These are phyloP conservation scores for Cladosporium phlei DNA, from an alignment of 2,329 filamentous ascomycete genomes.

Conservation along the genomic window DNA sequence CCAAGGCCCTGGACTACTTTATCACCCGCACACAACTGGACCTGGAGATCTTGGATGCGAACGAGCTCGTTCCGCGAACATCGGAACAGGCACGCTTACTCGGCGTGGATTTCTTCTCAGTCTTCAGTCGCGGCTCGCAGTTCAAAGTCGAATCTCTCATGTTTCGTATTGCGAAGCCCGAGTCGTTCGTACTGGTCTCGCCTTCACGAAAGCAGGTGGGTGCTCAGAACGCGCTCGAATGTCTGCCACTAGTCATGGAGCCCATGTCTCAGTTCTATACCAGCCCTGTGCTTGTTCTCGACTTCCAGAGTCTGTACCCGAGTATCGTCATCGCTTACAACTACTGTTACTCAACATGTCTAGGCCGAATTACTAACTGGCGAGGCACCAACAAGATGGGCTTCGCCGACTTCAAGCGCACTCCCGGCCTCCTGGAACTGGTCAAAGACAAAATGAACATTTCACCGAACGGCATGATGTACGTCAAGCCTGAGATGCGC, in stretches of 20 bases:
- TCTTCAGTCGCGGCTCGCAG: conserved; percentile 90
- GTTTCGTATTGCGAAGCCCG: conserved; percentile 96
- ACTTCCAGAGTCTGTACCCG: conserved; percentile 94
- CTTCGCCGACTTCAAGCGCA: conserved; percentile 78
- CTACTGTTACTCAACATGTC: conserved; percentile 95
- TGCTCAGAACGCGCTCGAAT: conserved; percentile 89
- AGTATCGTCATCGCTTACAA: conserved; percentile 99
- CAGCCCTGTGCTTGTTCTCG: conserved; percentile 81
- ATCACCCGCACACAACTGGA: conserved; percentile 70
- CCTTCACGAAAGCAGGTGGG: conserved; percentile 90
- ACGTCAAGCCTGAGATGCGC: conserved; percentile 75
- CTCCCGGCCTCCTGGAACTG: conserved; percentile 68
- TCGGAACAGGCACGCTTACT: conserved; percentile 91
- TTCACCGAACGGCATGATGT: conserved; percentile 95
- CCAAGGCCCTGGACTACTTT: conserved; percentile 75
- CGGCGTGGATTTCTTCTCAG: conserved; percentile 94
- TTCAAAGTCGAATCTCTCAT: conserved; percentile 99
- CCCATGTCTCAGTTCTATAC: conserved; percentile 92
- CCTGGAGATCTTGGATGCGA: conserved; percentile 84
- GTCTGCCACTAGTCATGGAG: conserved; percentile 93
- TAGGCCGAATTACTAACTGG: conserved; percentile 82
- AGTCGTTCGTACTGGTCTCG: conserved; percentile 86
- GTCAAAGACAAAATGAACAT: conserved; percentile 85
- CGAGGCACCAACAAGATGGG: conserved; percentile 93
- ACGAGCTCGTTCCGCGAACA: conserved; percentile 81